Base-by-base conservation (phyloP, 768 basidiomycete genomes). In the Rhizopogon sp. region DNA sequence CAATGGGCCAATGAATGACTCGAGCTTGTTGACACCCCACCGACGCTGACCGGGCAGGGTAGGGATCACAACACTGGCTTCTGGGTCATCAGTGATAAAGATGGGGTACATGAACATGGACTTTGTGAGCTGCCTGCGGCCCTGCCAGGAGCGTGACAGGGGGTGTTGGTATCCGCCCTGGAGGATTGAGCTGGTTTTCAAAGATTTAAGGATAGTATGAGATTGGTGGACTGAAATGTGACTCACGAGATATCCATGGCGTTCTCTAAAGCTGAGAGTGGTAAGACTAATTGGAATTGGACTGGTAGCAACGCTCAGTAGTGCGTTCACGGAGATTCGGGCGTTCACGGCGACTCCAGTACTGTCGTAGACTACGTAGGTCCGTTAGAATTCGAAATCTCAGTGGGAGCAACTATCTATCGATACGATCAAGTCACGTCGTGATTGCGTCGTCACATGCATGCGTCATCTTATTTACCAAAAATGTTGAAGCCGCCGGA, bases 21-120 rank as follows among this genome's bases (percentile, higher is more conserved):
- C 82, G 16, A 99, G 80, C 59, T 81, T 84, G 74, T 98, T 91
- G n/a, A 99, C 74, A 9, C 97, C 97, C 97, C 97, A 98, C 46
- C 94, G 74, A 52, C 87, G 81, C 69, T 98, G 95, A 6, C 87
- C 90, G 9, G 94, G 95, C 9, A 98, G 76, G 20, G 83, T 77
- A 0, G 80, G 65, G 60, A 98, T 94, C 57, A 82, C 79, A 49
- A 87, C 85, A 67, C 83, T 81, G 6, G 93, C 91, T 56, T 93
- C 79, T 2, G 93, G 87, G 56, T 97, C 93, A 70, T 98, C 96
- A 16, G 94, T 93, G 63, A 98, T 89, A 69, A 99, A 98, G 65
- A 99, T 94, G 6, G 96, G 96, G 70, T 98, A 99, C 90, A 98
- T 98, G 71, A 99, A 80, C 94, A 98, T 97, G 60, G 83, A 81